A percentile compares a stretch with the other conserved stretches of the same genome.
Conservation (phyloP, 164 flowering plant genomes). For the Magnolia sinica region DNA sequence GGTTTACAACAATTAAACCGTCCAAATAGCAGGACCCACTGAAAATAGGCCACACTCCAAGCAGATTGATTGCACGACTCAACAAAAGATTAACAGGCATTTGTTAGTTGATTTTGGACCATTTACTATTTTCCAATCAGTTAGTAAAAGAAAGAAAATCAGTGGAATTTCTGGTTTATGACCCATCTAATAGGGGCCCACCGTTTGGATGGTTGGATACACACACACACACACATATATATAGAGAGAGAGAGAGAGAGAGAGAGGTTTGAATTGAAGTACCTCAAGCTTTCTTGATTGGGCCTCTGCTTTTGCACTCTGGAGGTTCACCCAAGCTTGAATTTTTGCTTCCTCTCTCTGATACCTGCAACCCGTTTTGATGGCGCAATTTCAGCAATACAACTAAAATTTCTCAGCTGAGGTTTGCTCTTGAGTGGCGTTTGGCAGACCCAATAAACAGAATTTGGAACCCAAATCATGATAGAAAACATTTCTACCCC, state of each 20-base stretch:
- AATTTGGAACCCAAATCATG: neutral
- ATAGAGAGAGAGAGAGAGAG: neutral
- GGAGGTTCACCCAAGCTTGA: constrained; percentile 94
- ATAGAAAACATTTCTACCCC: neutral
- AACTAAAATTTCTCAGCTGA: neutral
- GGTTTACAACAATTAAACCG: too few species aligned
- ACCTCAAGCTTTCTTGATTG: constrained; percentile 83
- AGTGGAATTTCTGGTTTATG: too few species aligned
- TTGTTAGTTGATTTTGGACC: too few species aligned
- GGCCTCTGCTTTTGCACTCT: constrained; percentile 94
- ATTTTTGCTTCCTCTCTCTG: constrained; percentile 88
- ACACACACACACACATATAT: too few species aligned
- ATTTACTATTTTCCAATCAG: too few species aligned
- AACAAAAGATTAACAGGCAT: too few species aligned
- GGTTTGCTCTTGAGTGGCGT: neutral
- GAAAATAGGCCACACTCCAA: too few species aligned
- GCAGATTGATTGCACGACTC: too few species aligned
- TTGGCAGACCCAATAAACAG: neutral
- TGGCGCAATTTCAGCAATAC: neutral
- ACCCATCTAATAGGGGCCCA: too few species aligned
- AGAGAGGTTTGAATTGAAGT: constrained; percentile 4
- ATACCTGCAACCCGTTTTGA: constrained; percentile 37
- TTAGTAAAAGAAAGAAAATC: too few species aligned
- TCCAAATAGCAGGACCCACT: too few species aligned
- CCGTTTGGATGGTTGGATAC: too few species aligned